Conservation (phyloP, 2,329 filamentous ascomycete species). For the Emericellopsis cladophorae region DNA sequence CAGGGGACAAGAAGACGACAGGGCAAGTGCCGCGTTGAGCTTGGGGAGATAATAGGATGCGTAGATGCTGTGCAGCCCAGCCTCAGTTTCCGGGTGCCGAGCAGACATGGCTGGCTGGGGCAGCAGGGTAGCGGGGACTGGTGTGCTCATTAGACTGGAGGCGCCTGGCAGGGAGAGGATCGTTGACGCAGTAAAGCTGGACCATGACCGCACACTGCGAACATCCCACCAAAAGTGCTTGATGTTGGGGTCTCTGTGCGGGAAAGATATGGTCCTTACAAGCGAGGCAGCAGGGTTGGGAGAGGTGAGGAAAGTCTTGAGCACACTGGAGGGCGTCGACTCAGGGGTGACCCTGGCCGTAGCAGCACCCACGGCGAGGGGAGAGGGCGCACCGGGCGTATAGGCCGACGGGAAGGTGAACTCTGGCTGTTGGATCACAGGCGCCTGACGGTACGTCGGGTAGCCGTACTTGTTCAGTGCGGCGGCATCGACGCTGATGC, state of each 20-base stretch:
- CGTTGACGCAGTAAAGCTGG: constrained; percentile 59
- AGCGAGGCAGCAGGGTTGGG: constrained; percentile 73
- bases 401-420: constrained; percentile 34
- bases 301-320: constrained; percentile 66
- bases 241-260: constrained; percentile 49
- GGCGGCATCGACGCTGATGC: constrained; percentile 51
- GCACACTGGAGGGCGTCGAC: constrained; percentile 46
- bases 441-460: constrained; percentile 72
- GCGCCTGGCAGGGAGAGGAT: constrained; percentile 65
- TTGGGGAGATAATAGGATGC: constrained; percentile 71
- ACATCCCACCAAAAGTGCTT: constrained; percentile 96
- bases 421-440: constrained; percentile 23
- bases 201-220: constrained; percentile 76
- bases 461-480: constrained; percentile 62
- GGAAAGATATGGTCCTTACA: constrained; percentile 66
- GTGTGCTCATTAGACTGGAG: constrained; percentile 57
- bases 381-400: constrained; percentile 31
- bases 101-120: constrained; percentile 42
- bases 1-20: constrained; percentile 52
- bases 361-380: constrained; percentile 24
- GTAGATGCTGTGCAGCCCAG: constrained; percentile 63
- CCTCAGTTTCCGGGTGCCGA: constrained; percentile 66
- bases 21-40: constrained; percentile 70
- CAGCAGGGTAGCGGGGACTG: constrained; percentile 49
- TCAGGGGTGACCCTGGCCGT: constrained; percentile 23